Conservation (phyloP, 805 yeast species). For the Wickerhamiella australiensis region DNA sequence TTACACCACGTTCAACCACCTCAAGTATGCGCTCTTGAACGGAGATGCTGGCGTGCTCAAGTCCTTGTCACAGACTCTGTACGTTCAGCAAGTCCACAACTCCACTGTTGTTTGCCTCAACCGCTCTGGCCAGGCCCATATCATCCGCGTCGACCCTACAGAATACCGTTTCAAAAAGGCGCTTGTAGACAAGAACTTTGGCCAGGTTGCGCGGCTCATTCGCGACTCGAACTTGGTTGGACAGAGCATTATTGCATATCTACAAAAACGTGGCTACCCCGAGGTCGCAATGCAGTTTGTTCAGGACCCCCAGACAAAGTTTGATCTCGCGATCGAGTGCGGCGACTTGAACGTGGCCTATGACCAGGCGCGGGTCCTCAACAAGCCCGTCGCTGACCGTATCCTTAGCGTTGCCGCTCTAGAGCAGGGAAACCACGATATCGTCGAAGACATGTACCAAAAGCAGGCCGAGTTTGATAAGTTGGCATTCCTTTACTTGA, state of each 20-base stretch:
- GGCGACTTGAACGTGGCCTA: conserved; percentile 81
- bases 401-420: conserved; percentile 76
- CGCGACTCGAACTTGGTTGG: conserved; percentile 87
- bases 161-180: conserved; percentile 95
- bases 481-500: conserved; percentile 74
- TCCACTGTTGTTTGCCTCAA: conserved; percentile 66
- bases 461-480: conserved; percentile 77
- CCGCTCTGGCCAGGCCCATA: conserved; percentile 75
- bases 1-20: conserved; percentile 89
- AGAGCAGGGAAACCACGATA: conserved; percentile 72
- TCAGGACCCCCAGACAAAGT: conserved; percentile 89
- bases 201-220: conserved; percentile 83
- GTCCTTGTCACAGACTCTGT: conserved; percentile 79
- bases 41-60: conserved; percentile 94
- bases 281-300: conserved; percentile 96
- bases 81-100: conserved; percentile 58
- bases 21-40: conserved; percentile 82
- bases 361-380: conserved; percentile 70
- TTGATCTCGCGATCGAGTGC: conserved; percentile 89
- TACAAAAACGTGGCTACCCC: conserved; percentile 91
- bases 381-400: conserved; percentile 62
- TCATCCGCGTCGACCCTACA: conserved; percentile 77
- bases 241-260: conserved; percentile 88
- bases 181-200: conserved; percentile 74
- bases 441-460: conserved; percentile 81